A percentile compares a stretch with the other conserved stretches of the same genome.
Evolutionary conservation across 352 stramenopile genomes (phyloP).

Genomic region (Globisporangium heterothallicum): DNA sequence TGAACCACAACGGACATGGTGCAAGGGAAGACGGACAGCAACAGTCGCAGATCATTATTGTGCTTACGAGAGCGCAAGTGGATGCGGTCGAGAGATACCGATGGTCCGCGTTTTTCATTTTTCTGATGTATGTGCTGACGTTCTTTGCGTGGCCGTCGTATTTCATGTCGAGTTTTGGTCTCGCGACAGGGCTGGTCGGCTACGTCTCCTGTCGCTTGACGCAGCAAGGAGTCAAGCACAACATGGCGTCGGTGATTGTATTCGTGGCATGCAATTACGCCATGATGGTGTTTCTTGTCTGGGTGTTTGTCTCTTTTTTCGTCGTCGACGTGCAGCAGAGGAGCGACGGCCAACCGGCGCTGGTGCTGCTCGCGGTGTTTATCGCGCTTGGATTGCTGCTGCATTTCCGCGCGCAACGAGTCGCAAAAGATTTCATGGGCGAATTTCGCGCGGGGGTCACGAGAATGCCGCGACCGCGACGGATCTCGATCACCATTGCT

Average conservation of each 20-base stretch:
- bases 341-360: conserved; percentile 8
- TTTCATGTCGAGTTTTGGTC: conserved; percentile 20
- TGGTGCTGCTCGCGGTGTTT: conserved; percentile 23
- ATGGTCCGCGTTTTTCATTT: conserved; percentile 31
- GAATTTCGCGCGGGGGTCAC: conserved; percentile 18
- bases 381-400: conserved; percentile 16
- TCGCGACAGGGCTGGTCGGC: conserved; percentile 22
- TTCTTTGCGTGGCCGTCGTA: conserved; percentile 28
- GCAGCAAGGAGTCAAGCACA: conserved; percentile 16
- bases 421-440: conserved; percentile 23
- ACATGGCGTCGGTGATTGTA: conserved; percentile 21
- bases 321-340: conserved; percentile 16
- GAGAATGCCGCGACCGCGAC: not conserved
- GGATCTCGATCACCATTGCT: conserved; percentile 2
- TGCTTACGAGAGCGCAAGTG: conserved; percentile 31
- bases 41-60: conserved; percentile 20
- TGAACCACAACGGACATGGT: not conserved
- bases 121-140: conserved; percentile 28
- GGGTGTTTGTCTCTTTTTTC: conserved; percentile 20
- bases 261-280: conserved; percentile 33
- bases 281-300: conserved; percentile 21
- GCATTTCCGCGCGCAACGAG: conserved; percentile 22
- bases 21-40: conserved; percentile 5
- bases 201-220: conserved; percentile 24
- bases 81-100: conserved; percentile 28